Percentiles rank a stretch among this genome's conserved stretches.
Evolutionary conservation across 176 grass and related monocot genomes (phyloP).

Genomic region (Melocanna baccifera): DNA sequence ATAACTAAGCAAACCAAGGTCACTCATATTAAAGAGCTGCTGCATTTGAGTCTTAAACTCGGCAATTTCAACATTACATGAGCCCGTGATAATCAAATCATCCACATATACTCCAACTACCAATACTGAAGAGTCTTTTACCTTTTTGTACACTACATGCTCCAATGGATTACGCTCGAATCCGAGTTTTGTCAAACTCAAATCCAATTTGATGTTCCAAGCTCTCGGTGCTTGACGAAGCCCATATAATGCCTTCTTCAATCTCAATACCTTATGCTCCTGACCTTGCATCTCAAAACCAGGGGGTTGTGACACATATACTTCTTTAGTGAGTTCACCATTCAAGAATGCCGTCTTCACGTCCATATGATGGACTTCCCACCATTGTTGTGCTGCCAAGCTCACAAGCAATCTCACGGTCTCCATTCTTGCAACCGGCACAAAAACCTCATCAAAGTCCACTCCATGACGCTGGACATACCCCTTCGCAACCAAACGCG

Average conservation of each 20-base stretch:
- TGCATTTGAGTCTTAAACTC: background rate
- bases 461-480: background rate
- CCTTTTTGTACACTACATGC: background rate
- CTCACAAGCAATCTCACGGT: background rate
- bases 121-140: fast-evolving
- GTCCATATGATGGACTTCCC: background rate
- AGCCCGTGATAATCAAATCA: background rate
- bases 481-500: background rate
- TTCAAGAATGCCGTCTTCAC: background rate
- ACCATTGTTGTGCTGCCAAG: background rate
- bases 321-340: background rate
- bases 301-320: background rate
- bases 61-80: background rate
- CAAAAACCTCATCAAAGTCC: background rate
- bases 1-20: background rate
- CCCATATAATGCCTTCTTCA: no score
- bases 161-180: background rate
- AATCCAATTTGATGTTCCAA: no score
- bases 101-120: background rate
- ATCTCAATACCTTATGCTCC: no score
- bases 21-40: background rate
- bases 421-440: background rate
- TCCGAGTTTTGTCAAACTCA: no score
- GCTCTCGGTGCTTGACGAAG: no score
- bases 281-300: background rate